A percentile compares a stretch with the other conserved stretches of the same genome.
Conservation (phyloP, 2,329 filamentous ascomycete genomes). For the Botrytis hyacinthi region DNA sequence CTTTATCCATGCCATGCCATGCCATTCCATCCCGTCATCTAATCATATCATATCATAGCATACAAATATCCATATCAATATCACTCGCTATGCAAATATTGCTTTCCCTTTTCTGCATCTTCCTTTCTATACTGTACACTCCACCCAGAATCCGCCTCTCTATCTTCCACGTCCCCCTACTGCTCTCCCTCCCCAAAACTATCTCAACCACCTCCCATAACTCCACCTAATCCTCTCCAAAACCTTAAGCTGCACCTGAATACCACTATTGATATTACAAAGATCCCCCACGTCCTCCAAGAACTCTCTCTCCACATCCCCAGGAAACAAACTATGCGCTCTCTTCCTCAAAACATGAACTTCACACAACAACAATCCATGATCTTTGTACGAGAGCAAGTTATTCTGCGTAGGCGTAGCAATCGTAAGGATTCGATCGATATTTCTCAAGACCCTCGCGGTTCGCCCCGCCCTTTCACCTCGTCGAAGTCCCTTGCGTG, state of each 20-base stretch:
- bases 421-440: conserved; percentile 74
- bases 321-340: conserved; percentile 66
- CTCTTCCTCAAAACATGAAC: conserved; percentile 76
- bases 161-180: too few species aligned
- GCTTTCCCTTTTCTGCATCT: neutral
- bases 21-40: neutral
- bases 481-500: conserved; percentile 64
- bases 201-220: conserved; percentile 71
- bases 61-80: neutral
- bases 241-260: conserved; percentile 74
- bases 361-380: conserved; percentile 86
- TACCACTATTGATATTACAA: conserved; percentile 72
- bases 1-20: neutral
- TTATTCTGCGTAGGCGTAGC: conserved; percentile 69
- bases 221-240: conserved; percentile 86
- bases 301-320: conserved; percentile 78
- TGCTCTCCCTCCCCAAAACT: neutral
- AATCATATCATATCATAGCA: conserved; percentile 3
- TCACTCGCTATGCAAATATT: conserved; percentile 6
- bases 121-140: conserved; percentile 8
- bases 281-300: conserved; percentile 84
- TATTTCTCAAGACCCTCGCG: conserved; percentile 77
- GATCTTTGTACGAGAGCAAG: conserved; percentile 85
- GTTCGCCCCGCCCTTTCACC: conserved; percentile 67
- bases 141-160: neutral